Conservation (phyloP, 352 stramenopile species). For the Phytophthora megakarya region DNA sequence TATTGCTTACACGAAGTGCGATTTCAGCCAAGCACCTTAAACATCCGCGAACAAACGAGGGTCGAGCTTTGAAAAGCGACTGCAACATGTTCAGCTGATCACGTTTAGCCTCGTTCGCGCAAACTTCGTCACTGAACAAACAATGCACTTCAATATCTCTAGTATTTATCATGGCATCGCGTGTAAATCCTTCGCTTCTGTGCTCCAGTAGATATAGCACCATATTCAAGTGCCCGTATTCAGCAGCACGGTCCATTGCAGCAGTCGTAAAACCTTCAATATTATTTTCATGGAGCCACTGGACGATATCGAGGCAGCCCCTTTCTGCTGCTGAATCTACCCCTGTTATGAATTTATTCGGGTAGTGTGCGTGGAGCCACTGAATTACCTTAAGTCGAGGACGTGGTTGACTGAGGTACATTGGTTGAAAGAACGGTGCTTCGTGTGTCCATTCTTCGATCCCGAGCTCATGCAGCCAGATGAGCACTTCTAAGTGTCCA, state of each 20-base stretch:
- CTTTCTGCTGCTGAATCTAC: neutral
- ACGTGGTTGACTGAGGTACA: too few relatives aligned
- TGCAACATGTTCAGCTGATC: neutral
- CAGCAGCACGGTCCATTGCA: too few relatives aligned
- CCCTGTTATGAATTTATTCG: neutral
- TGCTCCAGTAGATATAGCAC: slow-evolving; percentile 1
- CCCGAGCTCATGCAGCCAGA: neutral
- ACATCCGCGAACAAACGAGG: too few relatives aligned
- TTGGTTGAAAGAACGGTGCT: neutral
- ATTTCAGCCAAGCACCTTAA: too few relatives aligned
- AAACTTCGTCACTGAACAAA: neutral
- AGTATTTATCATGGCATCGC: neutral
- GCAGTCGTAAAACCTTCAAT: neutral
- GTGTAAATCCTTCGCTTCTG: neutral
- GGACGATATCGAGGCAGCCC: too few relatives aligned
- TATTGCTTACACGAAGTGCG: neutral
- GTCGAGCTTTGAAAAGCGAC: too few relatives aligned
- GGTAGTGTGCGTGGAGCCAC: neutral
- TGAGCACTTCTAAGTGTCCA: neutral
- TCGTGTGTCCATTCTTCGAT: neutral
- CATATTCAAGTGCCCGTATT: too few relatives aligned
- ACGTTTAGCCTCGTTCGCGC: neutral
- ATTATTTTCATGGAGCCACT: neutral
- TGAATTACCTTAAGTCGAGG: too few relatives aligned
- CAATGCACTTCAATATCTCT: neutral